A percentile compares a stretch with the other conserved stretches of the same genome.
Evolutionary conservation across 768 basidiomycete genomes (phyloP).

Genomic region (Clathrus columnatus): DNA sequence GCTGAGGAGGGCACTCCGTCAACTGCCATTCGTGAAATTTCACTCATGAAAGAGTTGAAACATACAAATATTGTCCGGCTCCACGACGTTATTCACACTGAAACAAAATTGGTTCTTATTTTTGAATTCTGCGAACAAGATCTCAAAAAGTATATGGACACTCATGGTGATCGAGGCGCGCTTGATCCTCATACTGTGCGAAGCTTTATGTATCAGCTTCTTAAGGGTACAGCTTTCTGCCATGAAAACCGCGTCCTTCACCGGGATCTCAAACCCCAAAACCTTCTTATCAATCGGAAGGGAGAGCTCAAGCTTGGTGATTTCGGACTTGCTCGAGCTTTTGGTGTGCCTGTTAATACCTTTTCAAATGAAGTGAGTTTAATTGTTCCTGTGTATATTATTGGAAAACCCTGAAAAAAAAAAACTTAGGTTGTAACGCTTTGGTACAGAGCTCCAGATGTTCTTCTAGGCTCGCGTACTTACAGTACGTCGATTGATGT

Average conservation of each 20-base stretch:
- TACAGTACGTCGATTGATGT: constrained; percentile 98
- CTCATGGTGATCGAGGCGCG: constrained; percentile 91
- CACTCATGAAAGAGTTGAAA: constrained; percentile 98
- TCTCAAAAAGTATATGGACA: constrained; percentile 99
- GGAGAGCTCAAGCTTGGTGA: constrained; percentile 96
- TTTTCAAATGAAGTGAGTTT: constrained; percentile 87
- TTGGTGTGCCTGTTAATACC: constrained; percentile 98
- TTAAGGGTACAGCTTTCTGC: constrained; percentile 96
- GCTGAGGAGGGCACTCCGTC: constrained; percentile 98
- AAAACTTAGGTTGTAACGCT: constrained; percentile 78
- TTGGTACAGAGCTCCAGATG: constrained; percentile 98
- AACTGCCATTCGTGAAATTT: constrained; percentile 98
- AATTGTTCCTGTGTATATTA: neutral
- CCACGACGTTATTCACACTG: constrained; percentile 98
- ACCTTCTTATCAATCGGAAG: constrained; percentile 93
- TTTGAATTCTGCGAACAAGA: constrained; percentile 99
- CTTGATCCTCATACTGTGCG: constrained; percentile 75
- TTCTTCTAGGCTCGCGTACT: constrained; percentile 90
- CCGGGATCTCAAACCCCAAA: constrained; percentile 97
- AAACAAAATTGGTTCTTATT: constrained; percentile 94
- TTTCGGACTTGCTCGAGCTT: constrained; percentile 94
- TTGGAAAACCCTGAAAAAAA: constrained; percentile 1
- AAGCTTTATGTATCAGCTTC: constrained; percentile 95
- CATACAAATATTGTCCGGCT: constrained; percentile 98
- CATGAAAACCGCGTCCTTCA: constrained; percentile 98